Conservation (phyloP, 2,329 filamentous ascomycete genomes). For the Clonostachys rosea region DNA sequence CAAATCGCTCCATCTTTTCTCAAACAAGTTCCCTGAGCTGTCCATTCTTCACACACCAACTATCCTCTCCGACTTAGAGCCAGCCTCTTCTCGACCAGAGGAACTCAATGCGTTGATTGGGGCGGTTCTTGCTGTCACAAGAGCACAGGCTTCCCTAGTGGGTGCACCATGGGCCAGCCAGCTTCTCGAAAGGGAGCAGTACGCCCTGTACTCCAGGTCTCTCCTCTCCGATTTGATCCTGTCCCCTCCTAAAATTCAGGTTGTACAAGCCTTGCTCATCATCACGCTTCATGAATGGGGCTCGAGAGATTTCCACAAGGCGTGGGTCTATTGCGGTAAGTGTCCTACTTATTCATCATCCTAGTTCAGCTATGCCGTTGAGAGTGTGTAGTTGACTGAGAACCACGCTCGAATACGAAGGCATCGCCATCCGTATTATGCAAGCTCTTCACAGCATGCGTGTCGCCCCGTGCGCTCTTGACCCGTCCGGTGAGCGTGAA, state of each 20-base stretch:
- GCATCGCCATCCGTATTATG: slow-evolving; percentile 31
- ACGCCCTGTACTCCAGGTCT: slow-evolving; percentile 19
- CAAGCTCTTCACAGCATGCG: slow-evolving; percentile 22
- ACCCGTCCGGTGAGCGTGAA: slow-evolving; percentile 10
- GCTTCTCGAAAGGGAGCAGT: slow-evolving; percentile 22
- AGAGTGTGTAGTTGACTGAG: no score
- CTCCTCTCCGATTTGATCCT: slow-evolving; percentile 16
- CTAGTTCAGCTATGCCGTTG: no score
- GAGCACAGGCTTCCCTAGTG: slow-evolving; percentile 20
- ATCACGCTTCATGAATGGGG: slow-evolving; percentile 36
- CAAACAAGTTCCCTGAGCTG: slow-evolving; percentile 24
- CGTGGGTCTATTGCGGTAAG: slow-evolving; percentile 33
- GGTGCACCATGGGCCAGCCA: slow-evolving; percentile 16
- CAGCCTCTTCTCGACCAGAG: slow-evolving; percentile 2
- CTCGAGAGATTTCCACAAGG: slow-evolving; percentile 30
- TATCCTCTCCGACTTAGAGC: slow-evolving; percentile 15
- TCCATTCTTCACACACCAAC: slow-evolving; percentile 23
- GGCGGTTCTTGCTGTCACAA: slow-evolving; percentile 19
- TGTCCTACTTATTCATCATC: background rate
- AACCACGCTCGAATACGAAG: slow-evolving; percentile 3
- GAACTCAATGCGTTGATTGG: slow-evolving; percentile 20
- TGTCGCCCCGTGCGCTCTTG: slow-evolving; percentile 17
- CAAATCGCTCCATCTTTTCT: slow-evolving; percentile 24
- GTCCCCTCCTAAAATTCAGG: slow-evolving; percentile 20
- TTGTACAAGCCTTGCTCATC: slow-evolving; percentile 31